Evolutionary conservation across 2,329 filamentous ascomycete species (phyloP).

Genomic region (Penicillium sp.): DNA sequence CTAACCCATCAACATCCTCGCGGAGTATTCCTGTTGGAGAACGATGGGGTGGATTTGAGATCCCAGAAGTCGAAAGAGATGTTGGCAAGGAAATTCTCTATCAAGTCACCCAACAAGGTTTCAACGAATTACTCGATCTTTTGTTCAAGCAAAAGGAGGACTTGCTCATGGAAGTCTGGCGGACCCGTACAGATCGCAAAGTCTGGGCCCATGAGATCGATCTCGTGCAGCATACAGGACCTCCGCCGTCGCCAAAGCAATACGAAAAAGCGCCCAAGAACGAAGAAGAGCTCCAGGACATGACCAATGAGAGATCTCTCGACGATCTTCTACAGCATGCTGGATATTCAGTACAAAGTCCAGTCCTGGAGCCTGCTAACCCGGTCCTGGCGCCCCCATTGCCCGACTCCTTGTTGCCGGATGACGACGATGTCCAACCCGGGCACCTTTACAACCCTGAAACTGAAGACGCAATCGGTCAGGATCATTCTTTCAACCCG

Average conservation of each 20-base stretch:
- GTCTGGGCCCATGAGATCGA: slow-evolving; percentile 53
- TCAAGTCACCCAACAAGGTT: slow-evolving; percentile 86
- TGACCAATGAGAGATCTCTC: slow-evolving; percentile 38
- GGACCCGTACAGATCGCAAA: slow-evolving; percentile 65
- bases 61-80: slow-evolving; percentile 79
- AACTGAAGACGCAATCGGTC: slow-evolving; percentile 16
- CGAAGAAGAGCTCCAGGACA: slow-evolving; percentile 26
- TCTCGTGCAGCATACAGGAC: slow-evolving; percentile 36
- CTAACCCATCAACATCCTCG: slow-evolving; percentile 74
- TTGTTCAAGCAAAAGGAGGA: slow-evolving; percentile 84
- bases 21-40: slow-evolving; percentile 68
- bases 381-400: slow-evolving; percentile 32
- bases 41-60: slow-evolving; percentile 76
- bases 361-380: slow-evolving; percentile 23
- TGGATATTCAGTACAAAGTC: slow-evolving; percentile 42
- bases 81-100: slow-evolving; percentile 88
- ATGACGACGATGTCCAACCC: slow-evolving; percentile 30
- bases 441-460: slow-evolving; percentile 29
- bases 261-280: slow-evolving; percentile 7
- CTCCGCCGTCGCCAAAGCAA: slow-evolving; percentile 20
- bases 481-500: slow-evolving; percentile 15
- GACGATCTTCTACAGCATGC: slow-evolving; percentile 48
- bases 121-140: slow-evolving; percentile 88
- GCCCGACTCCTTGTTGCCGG: slow-evolving; percentile 20
- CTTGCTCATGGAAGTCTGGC: slow-evolving; percentile 68